Evolutionary conservation across 2,329 filamentous ascomycete genomes (phyloP), one percentile per base, ranked within the genome.

Genomic region (Fusarium nanum): DNA sequence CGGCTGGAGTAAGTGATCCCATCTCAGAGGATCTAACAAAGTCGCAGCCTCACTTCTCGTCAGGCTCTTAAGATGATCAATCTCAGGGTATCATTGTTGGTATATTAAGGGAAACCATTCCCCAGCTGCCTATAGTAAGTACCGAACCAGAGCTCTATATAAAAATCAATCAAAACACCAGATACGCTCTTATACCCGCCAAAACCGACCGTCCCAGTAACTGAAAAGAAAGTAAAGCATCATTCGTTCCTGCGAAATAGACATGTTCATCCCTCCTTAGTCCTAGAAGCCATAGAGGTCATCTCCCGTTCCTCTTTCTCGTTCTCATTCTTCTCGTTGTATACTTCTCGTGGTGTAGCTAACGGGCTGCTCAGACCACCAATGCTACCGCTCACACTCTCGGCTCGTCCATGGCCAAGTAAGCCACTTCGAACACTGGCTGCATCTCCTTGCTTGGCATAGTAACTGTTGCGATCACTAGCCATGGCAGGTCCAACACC

Each of bases 381-480:
- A 68, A 94, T 90, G 78, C 92, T 95, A 27, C 92, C 92, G 66
- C 85, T 91, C 57, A 95, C 88, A 79, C 94, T 97, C 77, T 97
- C 93, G 52, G 93, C 91, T 67, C 93, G 87, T 4, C 88, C 89
- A 78, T 97, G 94, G 1, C 93, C 92, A 5, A 93, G 78, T 2
- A 91, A 81, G 0, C 92, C 93, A 78, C 93, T 97, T 56, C 93
- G 87, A 30, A 97, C 83, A 76, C 93, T 97, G 12, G 90, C 89
- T 2, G 88, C 92, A 71, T 97, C 93, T 7, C 86, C 88, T 48
- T 85, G 83, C 63, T 89, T 88, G 28, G 91, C 88, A 76, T 97
- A 95, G 68, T 92, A 88, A 79, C 93, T 97, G 77, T 92, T 95
- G 50, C 94, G 87, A 75, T 97, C 94, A 61, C 91, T 91, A 9